Base-by-base conservation (phyloP, 306 rosid genomes). In the Glycine latifolia region DNA sequence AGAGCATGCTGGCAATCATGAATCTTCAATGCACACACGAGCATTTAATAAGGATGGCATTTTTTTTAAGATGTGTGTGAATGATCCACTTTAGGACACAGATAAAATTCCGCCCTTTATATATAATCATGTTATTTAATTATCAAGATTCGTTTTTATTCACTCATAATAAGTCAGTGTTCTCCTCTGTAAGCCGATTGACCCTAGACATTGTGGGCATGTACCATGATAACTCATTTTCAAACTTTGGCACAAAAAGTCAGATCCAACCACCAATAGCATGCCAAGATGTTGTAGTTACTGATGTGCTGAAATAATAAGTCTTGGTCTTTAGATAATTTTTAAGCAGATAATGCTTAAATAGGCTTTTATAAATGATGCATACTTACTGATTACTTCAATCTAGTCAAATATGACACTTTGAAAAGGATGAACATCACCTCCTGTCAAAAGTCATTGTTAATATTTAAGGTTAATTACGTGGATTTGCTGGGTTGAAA, bases 1-100 rank as follows among this genome's bases (percentile, higher is more conserved):
- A 76, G 66, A 41, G 86, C 82, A 70, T 77, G 82, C 75, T 69
- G 55, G 14, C 77, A 56, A 79, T 73, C 35, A 73, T 83, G 41
- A 47, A 66, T 67, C 77, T 67, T 66, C 71, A 72, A 72, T 33
- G 67, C 31, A 49, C 50, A 37, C 79, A 46, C 74, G 58, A 70
- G 48, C 66, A 79, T 26, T 79, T 55, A 26, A 70, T 26, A 4
- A 54, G 82, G 48, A 43, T 6, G 12, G 2, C 11, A 49, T 48
- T 35, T 43, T 8, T 72, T 60, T 4, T 39, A 15, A 39, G 33
- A 41, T 15, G 48, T 78, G 39, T 49, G 59, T 71, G 31, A 48
- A 72, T 11, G 60, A 74, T 73, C 67, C 75, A 75, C 80, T 73
- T 83, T 47, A 65, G 83, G 65, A 63, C 35, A 76, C 39, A 82